Base-by-base conservation (phyloP, 1,284 basidiomycete species). In the Ceratobasidium sp. region DNA sequence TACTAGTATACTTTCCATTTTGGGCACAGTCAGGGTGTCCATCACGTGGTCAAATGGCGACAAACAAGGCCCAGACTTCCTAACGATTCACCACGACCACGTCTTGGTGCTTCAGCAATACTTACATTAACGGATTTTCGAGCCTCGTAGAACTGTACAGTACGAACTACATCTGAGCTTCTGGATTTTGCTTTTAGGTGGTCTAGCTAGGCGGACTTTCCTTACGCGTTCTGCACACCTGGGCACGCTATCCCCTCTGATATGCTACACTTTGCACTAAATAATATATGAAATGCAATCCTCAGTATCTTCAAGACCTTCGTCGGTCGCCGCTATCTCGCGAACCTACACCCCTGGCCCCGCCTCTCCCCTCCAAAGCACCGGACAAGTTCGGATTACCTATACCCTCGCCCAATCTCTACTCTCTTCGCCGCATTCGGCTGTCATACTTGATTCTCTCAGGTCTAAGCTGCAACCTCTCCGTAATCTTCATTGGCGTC, bases 401-500 rank as follows among this genome's bases (percentile, higher is more conserved):
- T 76, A 76, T 44, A 76, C 73, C 20, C 63, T 76, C 12, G 73
- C 61, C 33, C 73, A 76, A 33, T 66, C 73, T 33, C 61, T 76
- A 18, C 73, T 67, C 42, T 66, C 73, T 12, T 76, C 73, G n/a
- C 73, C 73, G 0, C 73, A 76, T 26, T 63, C 61, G 23, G 73
- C 73, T 42, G 73, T 66, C 2, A 39, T 76, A 6, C 26, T 67
- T 1, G 73, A 76, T 2, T 76, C 73, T 42, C 73, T 76, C 13
- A 53, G 73, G 28, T 76, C 73, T 39, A 63, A 63, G 23, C 20
- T 76, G 7, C 61, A 76, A 13, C 97, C 97, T 0, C 87, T 98
- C 69, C 91, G 93, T 72, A 97, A 93, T 85, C 89, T 98, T 28
- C 95, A 97, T 84, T 98, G 97, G 97, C 97, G 94, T 84, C 90